Base-by-base conservation (phyloP, 495 filamentous ascomycete genomes). In the Tuber borchii region DNA sequence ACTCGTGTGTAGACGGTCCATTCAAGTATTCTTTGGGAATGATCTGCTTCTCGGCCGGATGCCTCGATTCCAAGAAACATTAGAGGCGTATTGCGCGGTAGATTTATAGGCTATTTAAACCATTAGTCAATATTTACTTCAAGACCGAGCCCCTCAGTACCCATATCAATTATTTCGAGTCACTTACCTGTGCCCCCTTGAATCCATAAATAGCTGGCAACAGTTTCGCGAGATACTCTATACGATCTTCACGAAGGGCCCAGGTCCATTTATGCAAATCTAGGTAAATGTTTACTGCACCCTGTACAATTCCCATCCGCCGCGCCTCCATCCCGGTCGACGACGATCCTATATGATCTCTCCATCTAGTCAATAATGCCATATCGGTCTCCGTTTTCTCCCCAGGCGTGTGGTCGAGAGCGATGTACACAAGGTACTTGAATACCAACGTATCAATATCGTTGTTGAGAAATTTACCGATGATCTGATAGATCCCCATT, bases 61-160 rank as follows among this genome's bases (percentile, higher is more conserved):
- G 56, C 12, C 5, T 34, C 70, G 40, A 68, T 51, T 43, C 73
- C 61, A 40, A 73, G 61, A 16, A 71, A 81, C 3, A 90, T 78
- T 71, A 90, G 83, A 45, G 86, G 83, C 17, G 90, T 86, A 82
- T 93, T 93, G 79, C 89, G 87, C 20, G 91, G 83, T 12, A 91
- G 89, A 82, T 92, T 88, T 40, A 91, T 81, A 19, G 90, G 85
- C 89, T 91, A 84, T 74, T 74, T 79, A 78, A 72, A 76, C 82
- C 83, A 84, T 86, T 84, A 84, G 86, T 84, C 12, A 65, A 65
- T 65, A 65, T 34, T 31, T 31, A 26, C 56, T 34, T 17, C 56
- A 34, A 34, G 56, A 17, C 17, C 56, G 26, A 34, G 26, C 56
- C 12, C 14, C 34, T 34, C 26, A 34, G 26, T 16, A 4, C 26